A percentile compares a stretch with the other conserved stretches of the same genome.
Conservation (phyloP, 2,329 filamentous ascomycete species). For the Ophiostoma pallidulum region DNA sequence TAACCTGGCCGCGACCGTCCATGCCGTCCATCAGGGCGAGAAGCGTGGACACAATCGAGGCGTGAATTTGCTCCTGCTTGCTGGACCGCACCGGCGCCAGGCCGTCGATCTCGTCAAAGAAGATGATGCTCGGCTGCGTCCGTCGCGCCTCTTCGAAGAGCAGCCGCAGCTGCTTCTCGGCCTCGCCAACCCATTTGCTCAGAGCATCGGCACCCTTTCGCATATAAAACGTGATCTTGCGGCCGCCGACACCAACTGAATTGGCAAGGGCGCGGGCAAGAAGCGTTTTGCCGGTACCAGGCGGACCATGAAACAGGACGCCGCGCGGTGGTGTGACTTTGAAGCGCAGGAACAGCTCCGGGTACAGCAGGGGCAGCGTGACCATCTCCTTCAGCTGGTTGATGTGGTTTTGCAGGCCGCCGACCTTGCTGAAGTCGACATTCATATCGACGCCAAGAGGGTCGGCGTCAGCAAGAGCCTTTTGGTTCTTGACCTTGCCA, state of each 20-base stretch:
- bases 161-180: constrained; percentile 85
- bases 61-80: constrained; percentile 98
- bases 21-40: constrained; percentile 94
- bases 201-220: constrained; percentile 94
- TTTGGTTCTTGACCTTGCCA: constrained; percentile 87
- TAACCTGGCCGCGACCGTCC: constrained; percentile 96
- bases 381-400: constrained; percentile 99
- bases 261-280: constrained; percentile 87
- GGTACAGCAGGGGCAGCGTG: constrained; percentile 83
- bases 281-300: constrained; percentile 96
- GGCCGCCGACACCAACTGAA: constrained; percentile 76
- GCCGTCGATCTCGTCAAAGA: constrained; percentile 98
- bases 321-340: constrained; percentile 90
- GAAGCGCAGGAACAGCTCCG: constrained; percentile 84
- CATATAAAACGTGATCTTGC: constrained; percentile 99
- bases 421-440: constrained; percentile 90
- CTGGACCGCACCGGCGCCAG: constrained; percentile 91
- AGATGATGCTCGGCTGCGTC: constrained; percentile 97
- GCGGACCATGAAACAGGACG: constrained; percentile 92
- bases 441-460: constrained; percentile 86
- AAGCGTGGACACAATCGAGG: constrained; percentile 92
- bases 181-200: constrained; percentile 98
- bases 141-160: constrained; percentile 93
- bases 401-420: constrained; percentile 86
- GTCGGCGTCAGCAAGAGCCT: constrained; percentile 85